Percentiles rank a stretch among this genome's conserved stretches.
Evolutionary conservation across 129 eudicot species (phyloP).

Genomic region (Tagetes erecta): DNA sequence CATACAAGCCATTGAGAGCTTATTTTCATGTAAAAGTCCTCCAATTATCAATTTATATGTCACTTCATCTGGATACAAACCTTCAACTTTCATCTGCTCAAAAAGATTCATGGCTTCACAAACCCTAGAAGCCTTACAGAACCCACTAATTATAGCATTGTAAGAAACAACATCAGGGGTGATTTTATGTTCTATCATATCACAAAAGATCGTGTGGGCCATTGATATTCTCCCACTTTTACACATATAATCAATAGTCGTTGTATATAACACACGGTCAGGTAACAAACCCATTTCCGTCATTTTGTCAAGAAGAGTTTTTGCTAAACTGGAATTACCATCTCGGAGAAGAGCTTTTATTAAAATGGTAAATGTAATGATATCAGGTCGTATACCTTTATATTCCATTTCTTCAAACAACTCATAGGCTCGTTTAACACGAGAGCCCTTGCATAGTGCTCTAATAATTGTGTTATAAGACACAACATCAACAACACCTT

Average conservation of each 20-base stretch:
- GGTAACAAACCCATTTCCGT: constrained; percentile 63
- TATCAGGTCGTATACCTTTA: constrained; percentile 67
- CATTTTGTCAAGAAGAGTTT: constrained; percentile 75
- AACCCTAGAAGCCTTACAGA: constrained; percentile 62
- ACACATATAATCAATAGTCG: constrained; percentile 73
- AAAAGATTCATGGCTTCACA: constrained; percentile 70
- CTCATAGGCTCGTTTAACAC: constrained; percentile 51
- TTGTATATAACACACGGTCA: constrained; percentile 73
- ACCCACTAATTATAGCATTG: constrained; percentile 80
- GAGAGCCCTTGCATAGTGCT: constrained; percentile 55
- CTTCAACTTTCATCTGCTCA: constrained; percentile 63
- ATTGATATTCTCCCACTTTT: constrained; percentile 51
- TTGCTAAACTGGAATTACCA: constrained; percentile 55
- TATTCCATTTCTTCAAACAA: constrained; percentile 73
- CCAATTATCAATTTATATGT: constrained; percentile 68
- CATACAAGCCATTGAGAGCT: constrained; percentile 59
- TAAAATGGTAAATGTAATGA: constrained; percentile 78
- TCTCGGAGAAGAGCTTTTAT: constrained; percentile 70
- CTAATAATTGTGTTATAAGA: constrained; percentile 77
- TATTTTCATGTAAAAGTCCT: constrained; percentile 67
- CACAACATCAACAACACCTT: constrained; percentile 83
- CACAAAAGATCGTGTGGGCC: constrained; percentile 62
- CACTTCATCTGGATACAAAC: constrained; percentile 75
- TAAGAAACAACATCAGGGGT: constrained; percentile 72
- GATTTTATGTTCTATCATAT: constrained; percentile 66